A percentile compares a stretch with the other conserved stretches of the same genome.
Evolutionary conservation across 345 rosid species (phyloP).

Genomic region (Sisymbrium irio): DNA sequence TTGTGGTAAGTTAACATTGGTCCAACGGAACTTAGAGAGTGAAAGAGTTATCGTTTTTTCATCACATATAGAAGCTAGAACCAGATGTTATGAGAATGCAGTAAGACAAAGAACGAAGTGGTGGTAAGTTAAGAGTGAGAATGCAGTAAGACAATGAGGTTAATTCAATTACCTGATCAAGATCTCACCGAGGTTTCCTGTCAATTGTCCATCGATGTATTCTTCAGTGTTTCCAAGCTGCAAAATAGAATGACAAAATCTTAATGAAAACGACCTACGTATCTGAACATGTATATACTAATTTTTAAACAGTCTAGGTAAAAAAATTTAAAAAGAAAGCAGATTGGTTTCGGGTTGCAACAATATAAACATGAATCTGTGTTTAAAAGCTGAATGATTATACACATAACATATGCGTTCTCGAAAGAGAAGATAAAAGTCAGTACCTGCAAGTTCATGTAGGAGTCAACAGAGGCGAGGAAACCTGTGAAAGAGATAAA

Average conservation of each 20-base stretch:
- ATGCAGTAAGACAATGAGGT: background rate
- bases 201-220: slow-evolving; percentile 76
- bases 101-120: background rate
- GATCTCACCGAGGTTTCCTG: slow-evolving; percentile 89
- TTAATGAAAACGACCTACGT: background rate
- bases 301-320: background rate
- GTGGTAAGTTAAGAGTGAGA: background rate
- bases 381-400: background rate
- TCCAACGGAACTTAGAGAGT: too few relatives aligned
- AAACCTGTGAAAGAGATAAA: slow-evolving; percentile 48
- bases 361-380: background rate
- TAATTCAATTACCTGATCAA: slow-evolving; percentile 59
- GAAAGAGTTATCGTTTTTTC: too few relatives aligned
- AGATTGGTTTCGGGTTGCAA: background rate
- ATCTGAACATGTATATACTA: background rate
- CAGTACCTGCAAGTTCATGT: slow-evolving; percentile 91
- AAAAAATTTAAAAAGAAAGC: background rate
- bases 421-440: background rate
- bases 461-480: slow-evolving; percentile 92
- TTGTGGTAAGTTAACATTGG: background rate
- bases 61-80: too few relatives aligned
- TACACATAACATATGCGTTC: background rate
- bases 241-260: slow-evolving; percentile 11
- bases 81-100: too few relatives aligned
- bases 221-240: slow-evolving; percentile 93